Evolutionary conservation across 306 rosid species (phyloP).

Genomic region (Hippophae gyantsensis): DNA sequence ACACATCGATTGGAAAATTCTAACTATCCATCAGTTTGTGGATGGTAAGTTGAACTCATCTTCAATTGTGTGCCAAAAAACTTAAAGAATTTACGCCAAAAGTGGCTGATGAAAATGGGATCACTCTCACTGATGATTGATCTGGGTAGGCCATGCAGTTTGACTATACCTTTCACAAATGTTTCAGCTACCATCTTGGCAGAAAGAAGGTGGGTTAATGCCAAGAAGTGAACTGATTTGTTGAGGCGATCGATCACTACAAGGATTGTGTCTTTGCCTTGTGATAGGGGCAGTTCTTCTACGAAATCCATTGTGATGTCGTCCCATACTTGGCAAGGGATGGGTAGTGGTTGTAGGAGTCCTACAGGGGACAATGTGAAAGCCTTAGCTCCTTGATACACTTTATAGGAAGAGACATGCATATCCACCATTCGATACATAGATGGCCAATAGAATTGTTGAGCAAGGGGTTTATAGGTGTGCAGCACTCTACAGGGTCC

Average conservation of each 20-base stretch:
- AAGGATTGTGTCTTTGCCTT: not conserved
- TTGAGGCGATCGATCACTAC: not conserved
- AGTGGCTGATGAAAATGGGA: not conserved
- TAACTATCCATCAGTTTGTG: no score
- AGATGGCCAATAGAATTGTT: no score
- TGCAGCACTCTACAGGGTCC: no score
- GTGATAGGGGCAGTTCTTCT: not conserved
- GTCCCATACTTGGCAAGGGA: no score
- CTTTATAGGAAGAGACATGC: no score
- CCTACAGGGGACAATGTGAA: no score
- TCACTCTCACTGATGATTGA: not conserved
- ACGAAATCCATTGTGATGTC: no score
- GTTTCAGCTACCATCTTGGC: not conserved
- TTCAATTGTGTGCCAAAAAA: not conserved
- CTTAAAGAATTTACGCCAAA: not conserved
- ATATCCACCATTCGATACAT: no score
- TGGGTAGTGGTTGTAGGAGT: no score
- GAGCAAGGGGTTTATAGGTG: no score
- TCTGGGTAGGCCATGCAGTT: not conserved
- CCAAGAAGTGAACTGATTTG: not conserved
- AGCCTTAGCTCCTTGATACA: no score
- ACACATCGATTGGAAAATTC: not conserved
- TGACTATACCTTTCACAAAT: not conserved
- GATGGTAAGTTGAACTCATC: not conserved
- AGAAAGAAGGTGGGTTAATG: not conserved